Evolutionary conservation across 768 basidiomycete species (phyloP), one percentile per base, ranked within the genome.

Genomic region (Podaxis mareebaensis): DNA sequence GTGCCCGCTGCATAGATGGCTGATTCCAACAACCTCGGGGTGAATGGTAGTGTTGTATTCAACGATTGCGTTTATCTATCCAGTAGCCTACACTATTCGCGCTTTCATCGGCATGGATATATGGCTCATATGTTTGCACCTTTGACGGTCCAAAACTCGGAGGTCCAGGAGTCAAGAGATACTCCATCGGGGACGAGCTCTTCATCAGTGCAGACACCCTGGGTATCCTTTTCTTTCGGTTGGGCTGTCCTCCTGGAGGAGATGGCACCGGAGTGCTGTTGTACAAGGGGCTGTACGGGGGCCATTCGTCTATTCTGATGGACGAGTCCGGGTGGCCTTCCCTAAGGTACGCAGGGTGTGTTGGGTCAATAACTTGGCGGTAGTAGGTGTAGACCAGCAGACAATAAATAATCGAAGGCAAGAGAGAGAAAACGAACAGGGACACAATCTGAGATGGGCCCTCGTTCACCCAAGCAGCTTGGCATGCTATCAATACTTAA

Each of bases 321-420:
- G 39, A 64, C 53, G 61, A 63, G 52, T 54, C 26, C 36, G 66
- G 42, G 10, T 51, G 64, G 44, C 42, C 57, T 51, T 60, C 57
- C 11, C 70, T 22, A 7, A 79, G 68, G 60, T 71, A 71, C 38
- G 76, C 80, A n/a, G 73, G 60, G 69, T 80, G 80, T 3, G 67
- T 64, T 2, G 75, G 74, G 67, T 79, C 75, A 26, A 67, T 76
- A 22, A 74, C 74, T 64, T 80, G 80, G 26, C 75, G 72, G 66
- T 78, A 77, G 70, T 80, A 79, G 38, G 71, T 74, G 66, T 77
- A 76, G 13, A 75, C 77, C 62, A 80, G 59, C 65, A 76, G 44
- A 68, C 76, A 77, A 68, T 72, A 74, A 51, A 73, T 58, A 30
- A 75, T 66, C 15, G 77, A 70, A 1, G 79, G 79, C 20, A 79